A percentile compares a stretch with the other conserved stretches of the same genome.
Evolutionary conservation across 345 rosid genomes (phyloP).

Genomic region (Cardiospermum halicacabum): DNA sequence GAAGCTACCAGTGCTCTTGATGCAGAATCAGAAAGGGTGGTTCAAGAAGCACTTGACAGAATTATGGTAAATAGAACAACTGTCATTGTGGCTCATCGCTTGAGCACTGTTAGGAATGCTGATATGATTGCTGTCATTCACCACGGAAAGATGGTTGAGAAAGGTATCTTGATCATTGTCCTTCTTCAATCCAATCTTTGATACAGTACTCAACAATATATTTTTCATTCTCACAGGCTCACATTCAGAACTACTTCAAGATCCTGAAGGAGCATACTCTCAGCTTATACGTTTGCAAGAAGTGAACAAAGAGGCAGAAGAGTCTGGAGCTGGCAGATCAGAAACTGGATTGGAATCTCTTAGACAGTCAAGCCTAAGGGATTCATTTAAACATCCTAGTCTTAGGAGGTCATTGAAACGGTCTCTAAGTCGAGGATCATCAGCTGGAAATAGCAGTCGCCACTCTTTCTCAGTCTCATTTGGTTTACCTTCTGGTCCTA

Average conservation of each 20-base stretch:
- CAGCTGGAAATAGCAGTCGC: constrained; percentile 55
- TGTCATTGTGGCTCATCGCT: constrained; percentile 75
- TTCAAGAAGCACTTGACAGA: constrained; percentile 80
- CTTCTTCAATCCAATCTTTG: too few relatives aligned
- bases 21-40: constrained; percentile 80
- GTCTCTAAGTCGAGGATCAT: constrained; percentile 54
- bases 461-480: constrained; percentile 52
- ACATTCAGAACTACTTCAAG: constrained; percentile 57
- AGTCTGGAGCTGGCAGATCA: constrained; percentile 31
- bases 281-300: constrained; percentile 80
- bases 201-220: background rate
- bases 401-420: constrained; percentile 34
- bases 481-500: constrained; percentile 47
- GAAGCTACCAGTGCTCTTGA: constrained; percentile 95
- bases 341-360: constrained; percentile 29
- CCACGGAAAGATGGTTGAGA: constrained; percentile 73
- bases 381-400: constrained; percentile 36
- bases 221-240: constrained; percentile 36
- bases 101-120: constrained; percentile 71
- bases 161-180: constrained; percentile 38
- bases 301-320: constrained; percentile 39
- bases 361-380: constrained; percentile 35
- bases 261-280: constrained; percentile 82
- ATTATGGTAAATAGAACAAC: constrained; percentile 77
- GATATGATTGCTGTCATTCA: constrained; percentile 77